Evolutionary conservation across 345 rosid species (phyloP).

Genomic region (Rhizophora apiculata): DNA sequence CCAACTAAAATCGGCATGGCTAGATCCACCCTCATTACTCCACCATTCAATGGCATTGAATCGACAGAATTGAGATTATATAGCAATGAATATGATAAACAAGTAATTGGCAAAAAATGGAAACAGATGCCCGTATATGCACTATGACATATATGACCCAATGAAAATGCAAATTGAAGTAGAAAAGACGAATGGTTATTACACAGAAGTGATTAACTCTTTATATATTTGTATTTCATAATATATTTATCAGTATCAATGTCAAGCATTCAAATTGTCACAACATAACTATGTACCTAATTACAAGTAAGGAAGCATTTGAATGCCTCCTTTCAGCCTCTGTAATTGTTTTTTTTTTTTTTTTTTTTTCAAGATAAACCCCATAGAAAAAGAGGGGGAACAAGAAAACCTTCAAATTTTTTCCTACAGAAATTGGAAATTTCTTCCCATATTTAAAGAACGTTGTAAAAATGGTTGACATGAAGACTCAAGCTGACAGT

Average conservation of each 20-base stretch:
- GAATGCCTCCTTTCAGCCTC: slow-evolving; percentile 32
- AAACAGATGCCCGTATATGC: too few species aligned
- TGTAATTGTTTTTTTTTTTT: slow-evolving; percentile 24
- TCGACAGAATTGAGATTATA: too few species aligned
- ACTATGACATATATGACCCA: too few species aligned
- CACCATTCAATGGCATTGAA: too few species aligned
- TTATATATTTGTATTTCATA: slow-evolving; percentile 32
- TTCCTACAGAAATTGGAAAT: slow-evolving; percentile 30
- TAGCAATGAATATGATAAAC: too few species aligned
- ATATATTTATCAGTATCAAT: slow-evolving; percentile 38
- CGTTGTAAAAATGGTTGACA: slow-evolving; percentile 19
- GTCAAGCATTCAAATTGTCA: slow-evolving; percentile 38
- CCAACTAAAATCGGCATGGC: too few species aligned
- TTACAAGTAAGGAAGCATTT: slow-evolving; percentile 37
- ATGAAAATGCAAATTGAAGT: neutral
- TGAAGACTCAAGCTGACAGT: slow-evolving; percentile 24
- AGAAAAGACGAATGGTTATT: slow-evolving; percentile 14
- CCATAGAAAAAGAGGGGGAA: slow-evolving; percentile 37
- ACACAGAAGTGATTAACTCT: slow-evolving; percentile 20
- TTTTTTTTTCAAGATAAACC: slow-evolving; percentile 32
- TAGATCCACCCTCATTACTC: too few species aligned
- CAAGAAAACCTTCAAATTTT: slow-evolving; percentile 30
- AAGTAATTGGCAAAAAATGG: too few species aligned
- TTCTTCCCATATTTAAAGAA: slow-evolving; percentile 31
- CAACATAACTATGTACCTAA: slow-evolving; percentile 42